Percentiles rank a stretch among this genome's conserved stretches.
phyloP scores from a whole-genome alignment of 140 eudicot genomes.

The Cichorium intybus region DNA sequence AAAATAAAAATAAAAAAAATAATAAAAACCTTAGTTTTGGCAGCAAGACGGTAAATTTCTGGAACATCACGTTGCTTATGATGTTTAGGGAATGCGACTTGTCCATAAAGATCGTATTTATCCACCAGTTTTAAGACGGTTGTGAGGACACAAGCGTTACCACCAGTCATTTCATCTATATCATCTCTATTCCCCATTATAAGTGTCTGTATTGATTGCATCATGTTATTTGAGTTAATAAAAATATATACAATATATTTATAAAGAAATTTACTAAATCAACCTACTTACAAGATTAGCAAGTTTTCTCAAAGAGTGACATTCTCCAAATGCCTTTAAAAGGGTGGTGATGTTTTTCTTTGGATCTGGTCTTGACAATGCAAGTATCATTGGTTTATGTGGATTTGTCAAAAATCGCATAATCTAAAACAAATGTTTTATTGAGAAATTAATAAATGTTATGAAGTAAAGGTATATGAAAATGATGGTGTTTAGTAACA shows the following conservation, averaged over 20 bases:
- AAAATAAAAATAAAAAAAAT: neutral
- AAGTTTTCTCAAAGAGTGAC: slow-evolving; percentile 78
- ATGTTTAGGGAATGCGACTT: slow-evolving; percentile 93
- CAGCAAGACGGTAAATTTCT: slow-evolving; percentile 85
- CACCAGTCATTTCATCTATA: slow-evolving; percentile 80
- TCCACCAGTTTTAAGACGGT: slow-evolving; percentile 82
- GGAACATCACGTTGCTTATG: slow-evolving; percentile 93
- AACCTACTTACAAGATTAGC: slow-evolving; percentile 78
- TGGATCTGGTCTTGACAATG: slow-evolving; percentile 93
- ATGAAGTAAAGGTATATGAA: no score
- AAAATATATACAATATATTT: neutral
- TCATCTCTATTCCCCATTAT: slow-evolving; percentile 96
- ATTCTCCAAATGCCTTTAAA: slow-evolving; percentile 93
- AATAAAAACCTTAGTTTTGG: slow-evolving; percentile 83
- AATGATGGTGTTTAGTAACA: neutral
- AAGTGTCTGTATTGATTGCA: slow-evolving; percentile 52
- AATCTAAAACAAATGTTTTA: slow-evolving; percentile 38
- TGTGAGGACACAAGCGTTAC: slow-evolving; percentile 70
- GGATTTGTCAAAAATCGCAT: slow-evolving; percentile 92
- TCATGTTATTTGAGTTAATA: slow-evolving; percentile 8
- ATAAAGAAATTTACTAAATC: neutral
- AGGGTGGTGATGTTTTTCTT: slow-evolving; percentile 87
- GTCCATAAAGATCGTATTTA: slow-evolving; percentile 84
- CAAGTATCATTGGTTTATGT: slow-evolving; percentile 92
- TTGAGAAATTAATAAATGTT: no score